Evolutionary conservation across 2,329 filamentous ascomycete species (phyloP).

Genomic region (Aspergillus sp.): DNA sequence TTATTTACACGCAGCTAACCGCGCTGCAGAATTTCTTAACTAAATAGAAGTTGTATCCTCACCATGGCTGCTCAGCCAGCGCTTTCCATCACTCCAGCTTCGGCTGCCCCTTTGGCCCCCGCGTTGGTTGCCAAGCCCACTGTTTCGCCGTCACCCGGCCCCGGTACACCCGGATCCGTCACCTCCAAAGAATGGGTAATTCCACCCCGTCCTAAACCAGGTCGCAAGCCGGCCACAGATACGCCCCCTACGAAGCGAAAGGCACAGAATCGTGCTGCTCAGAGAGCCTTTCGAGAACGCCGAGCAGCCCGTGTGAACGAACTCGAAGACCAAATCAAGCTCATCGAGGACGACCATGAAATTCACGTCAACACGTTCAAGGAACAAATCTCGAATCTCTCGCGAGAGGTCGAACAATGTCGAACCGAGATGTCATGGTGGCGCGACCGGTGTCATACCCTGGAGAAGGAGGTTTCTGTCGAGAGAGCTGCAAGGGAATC

Average conservation of each 20-base stretch:
- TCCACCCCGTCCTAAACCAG: constrained; percentile 81
- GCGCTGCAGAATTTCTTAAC: constrained; percentile 19
- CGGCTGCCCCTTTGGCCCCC: constrained; percentile 38
- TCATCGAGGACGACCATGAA: constrained; percentile 49
- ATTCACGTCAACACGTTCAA: constrained; percentile 50
- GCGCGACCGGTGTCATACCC: constrained; percentile 56
- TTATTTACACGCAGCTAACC: constrained; percentile 24
- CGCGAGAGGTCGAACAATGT: constrained; percentile 66
- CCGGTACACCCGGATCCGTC: constrained; percentile 52
- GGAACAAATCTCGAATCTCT: constrained; percentile 57
- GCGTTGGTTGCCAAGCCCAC: constrained; percentile 40
- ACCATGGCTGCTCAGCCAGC: constrained; percentile 33
- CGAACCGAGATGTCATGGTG: constrained; percentile 51
- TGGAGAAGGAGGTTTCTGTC: constrained; percentile 61
- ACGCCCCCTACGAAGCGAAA: constrained; percentile 91
- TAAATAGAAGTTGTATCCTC: constrained; percentile 3
- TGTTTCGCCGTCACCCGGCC: constrained; percentile 39
- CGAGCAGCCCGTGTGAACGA: constrained; percentile 80
- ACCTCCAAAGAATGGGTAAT: constrained; percentile 85
- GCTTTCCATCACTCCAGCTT: constrained; percentile 39
- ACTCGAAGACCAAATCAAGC: constrained; percentile 52
- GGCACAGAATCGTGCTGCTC: constrained; percentile 88
- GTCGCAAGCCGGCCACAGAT: constrained; percentile 89
- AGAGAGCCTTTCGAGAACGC: constrained; percentile 85
- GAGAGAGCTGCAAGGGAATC: constrained; percentile 45